Percentiles rank a stretch among this genome's conserved stretches.
Conservation (phyloP, 1,284 basidiomycete genomes). For the Rhodotorula sp. region DNA sequence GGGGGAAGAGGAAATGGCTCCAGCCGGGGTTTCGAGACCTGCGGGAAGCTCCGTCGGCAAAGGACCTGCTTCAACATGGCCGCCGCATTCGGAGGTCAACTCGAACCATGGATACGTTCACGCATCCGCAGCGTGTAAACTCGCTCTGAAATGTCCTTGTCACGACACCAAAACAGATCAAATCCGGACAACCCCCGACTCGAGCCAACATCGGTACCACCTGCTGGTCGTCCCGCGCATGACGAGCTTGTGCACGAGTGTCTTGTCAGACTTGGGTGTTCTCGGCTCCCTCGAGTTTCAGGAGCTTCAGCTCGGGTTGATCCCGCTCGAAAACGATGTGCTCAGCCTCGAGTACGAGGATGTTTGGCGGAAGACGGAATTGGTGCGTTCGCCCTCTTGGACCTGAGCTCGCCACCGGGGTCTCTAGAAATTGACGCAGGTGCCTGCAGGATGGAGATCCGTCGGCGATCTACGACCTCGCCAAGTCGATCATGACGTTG, state of each 20-base stretch:
- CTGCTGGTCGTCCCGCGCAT: slow-evolving; percentile 81
- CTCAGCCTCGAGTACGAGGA: slow-evolving; percentile 80
- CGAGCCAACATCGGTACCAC: slow-evolving; percentile 70
- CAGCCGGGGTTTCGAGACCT: slow-evolving; percentile 5
- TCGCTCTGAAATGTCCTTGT: too few species aligned
- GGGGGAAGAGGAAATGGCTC: too few species aligned
- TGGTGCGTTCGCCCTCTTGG: slow-evolving; percentile 55
- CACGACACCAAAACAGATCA: slow-evolving; percentile 61
- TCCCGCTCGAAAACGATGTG: slow-evolving; percentile 86
- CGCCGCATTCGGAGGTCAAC: too few species aligned
- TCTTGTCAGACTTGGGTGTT: slow-evolving; percentile 87
- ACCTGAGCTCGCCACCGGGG: not conserved
- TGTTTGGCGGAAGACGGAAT: slow-evolving; percentile 79
- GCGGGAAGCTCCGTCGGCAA: not conserved
- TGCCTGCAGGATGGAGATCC: slow-evolving; percentile 80
- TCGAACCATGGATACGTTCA: too few species aligned
- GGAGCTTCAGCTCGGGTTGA: slow-evolving; percentile 87
- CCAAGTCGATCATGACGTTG: slow-evolving; percentile 77
- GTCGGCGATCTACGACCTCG: slow-evolving; percentile 81
- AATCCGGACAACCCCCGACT: slow-evolving; percentile 55
- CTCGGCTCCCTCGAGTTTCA: slow-evolving; percentile 81
- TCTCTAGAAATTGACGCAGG: not conserved
- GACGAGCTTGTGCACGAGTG: slow-evolving; percentile 77
- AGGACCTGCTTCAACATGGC: too few species aligned
- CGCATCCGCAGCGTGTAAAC: too few species aligned